phyloP scores from a whole-genome alignment of 2,329 filamentous ascomycete genomes.

The Lecanicillium sp. region DNA sequence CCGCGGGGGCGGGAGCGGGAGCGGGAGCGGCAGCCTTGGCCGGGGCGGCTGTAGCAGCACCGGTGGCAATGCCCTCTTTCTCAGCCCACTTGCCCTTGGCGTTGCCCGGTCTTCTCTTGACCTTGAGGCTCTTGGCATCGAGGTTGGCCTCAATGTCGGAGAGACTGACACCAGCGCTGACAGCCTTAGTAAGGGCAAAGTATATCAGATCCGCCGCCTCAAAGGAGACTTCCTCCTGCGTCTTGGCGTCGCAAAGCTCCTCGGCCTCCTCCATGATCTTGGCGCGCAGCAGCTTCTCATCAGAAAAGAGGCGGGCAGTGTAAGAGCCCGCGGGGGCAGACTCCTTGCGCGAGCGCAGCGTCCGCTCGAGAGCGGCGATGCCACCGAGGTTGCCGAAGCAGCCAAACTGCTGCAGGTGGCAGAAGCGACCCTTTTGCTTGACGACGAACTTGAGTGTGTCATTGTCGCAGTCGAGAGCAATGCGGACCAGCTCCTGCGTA shows the following conservation, averaged over 20 bases:
- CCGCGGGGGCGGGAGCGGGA: constrained; percentile 27
- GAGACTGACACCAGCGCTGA: constrained; percentile 75
- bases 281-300: constrained; percentile 79
- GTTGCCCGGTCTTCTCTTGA: constrained; percentile 87
- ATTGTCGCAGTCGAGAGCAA: constrained; percentile 87
- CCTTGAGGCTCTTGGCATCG: constrained; percentile 90
- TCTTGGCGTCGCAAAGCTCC: constrained; percentile 82
- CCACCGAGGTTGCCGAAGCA: constrained; percentile 86
- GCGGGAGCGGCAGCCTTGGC: constrained; percentile 29
- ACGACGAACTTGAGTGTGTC: constrained; percentile 90
- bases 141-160: constrained; percentile 89
- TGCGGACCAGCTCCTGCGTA: constrained; percentile 78
- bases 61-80: constrained; percentile 62
- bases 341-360: constrained; percentile 71
- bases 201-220: constrained; percentile 95
- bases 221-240: constrained; percentile 78
- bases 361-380: constrained; percentile 80
- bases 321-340: constrained; percentile 88
- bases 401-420: constrained; percentile 83
- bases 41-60: constrained; percentile 24
- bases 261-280: constrained; percentile 99
- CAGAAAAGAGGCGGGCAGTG: constrained; percentile 86
- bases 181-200: constrained; percentile 87
- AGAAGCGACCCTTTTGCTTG: constrained; percentile 86
- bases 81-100: constrained; percentile 90